Base-by-base conservation (phyloP, 495 filamentous ascomycete genomes). In the Xylaria acuta region DNA sequence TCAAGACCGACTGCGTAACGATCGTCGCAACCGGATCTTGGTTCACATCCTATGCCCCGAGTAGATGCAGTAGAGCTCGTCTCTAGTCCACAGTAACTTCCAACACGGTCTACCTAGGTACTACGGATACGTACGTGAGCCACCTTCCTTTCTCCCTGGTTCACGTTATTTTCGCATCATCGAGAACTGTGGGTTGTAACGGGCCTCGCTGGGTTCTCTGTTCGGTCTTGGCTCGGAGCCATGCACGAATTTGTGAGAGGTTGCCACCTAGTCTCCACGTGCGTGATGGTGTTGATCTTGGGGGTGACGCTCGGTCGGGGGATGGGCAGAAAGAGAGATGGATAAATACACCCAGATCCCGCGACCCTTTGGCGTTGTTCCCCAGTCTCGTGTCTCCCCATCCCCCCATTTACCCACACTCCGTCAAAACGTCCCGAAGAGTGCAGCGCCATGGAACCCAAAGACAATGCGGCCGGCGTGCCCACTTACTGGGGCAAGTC, bases 401-500 rank as follows among this genome's bases (percentile, higher is more conserved):
- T 65, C 25, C 40, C 49, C 38, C 54, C 56, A 56, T 67, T 67
- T 32, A 9, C 25, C 65, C 65, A 65, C 41, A 47, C 9, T 18
- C 54, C 27, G 5, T 34, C 54, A 41, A 43, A 20, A 30, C 20
- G 18, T 41, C 22, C 20, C 20, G 38, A 68, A 53, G 54, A 62
- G 54, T 8, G 36, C 40, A 12, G 49, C 69, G 64, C 12, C 59
- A 71, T 71, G 69, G 69, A 54, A 20, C 41, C 30, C 25, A 54
- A 51, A 40, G 32, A 64, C 20, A 71, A 64, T 27, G 59, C 56
- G 8, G 59, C 16, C 59, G 69, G 43, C 27, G 69, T 71, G 41
- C 69, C 69, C 69, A 74, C 64, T 8, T 88, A 81, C 75, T 80
- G 84, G 69, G 88, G 88, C 62, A 77, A 89, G 74, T 84, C 80